Conservation (phyloP, 2,329 filamentous ascomycete species). For the Colletotrichum shisoi region DNA sequence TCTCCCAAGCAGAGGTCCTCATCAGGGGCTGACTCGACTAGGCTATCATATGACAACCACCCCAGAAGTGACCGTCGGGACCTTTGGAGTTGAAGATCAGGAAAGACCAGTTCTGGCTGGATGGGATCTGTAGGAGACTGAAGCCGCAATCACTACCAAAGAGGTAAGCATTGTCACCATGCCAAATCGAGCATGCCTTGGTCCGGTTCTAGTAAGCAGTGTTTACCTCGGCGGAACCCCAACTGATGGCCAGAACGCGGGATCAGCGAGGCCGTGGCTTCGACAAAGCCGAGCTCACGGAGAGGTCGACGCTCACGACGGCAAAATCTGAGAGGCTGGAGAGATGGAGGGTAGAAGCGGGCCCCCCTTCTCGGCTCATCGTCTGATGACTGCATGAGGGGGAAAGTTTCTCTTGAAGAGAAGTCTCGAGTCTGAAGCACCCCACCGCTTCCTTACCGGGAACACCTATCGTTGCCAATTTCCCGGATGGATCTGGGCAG, state of each 20-base stretch:
- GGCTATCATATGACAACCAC: too few relatives aligned
- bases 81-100: not conserved
- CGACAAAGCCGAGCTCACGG: slow-evolving; percentile 25
- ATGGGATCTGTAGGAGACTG: not conserved
- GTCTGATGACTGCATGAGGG: slow-evolving; percentile 24
- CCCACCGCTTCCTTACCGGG: not conserved
- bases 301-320: not conserved
- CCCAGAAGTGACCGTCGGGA: slow-evolving; percentile 12
- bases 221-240: not conserved
- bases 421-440: slow-evolving; percentile 28
- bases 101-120: too few relatives aligned
- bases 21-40: not conserved
- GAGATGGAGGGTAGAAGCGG: slow-evolving; percentile 5
- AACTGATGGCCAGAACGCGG: not conserved
- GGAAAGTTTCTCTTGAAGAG: not conserved
- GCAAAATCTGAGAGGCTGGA: not conserved
- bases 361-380: slow-evolving; percentile 15
- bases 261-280: not conserved
- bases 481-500: not conserved
- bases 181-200: slow-evolving; percentile 7
- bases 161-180: not conserved
- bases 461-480: not conserved
- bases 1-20: not conserved
- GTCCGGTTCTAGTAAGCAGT: not conserved
- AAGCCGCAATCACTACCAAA: not conserved